phyloP scores from a whole-genome alignment of 306 rosid genomes.

The Ziziphus jujuba region DNA sequence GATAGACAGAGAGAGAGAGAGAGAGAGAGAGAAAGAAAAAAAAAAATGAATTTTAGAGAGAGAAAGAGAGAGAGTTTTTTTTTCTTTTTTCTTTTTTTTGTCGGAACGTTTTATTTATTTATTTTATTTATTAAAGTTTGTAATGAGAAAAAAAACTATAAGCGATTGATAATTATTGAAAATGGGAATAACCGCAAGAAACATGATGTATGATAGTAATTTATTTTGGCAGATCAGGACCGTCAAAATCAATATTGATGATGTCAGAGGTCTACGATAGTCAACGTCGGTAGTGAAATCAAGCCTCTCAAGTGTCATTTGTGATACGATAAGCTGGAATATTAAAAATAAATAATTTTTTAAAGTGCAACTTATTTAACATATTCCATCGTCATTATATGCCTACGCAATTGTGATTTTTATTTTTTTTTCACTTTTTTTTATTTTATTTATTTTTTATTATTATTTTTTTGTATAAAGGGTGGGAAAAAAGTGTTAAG shows the following conservation, averaged over 20 bases:
- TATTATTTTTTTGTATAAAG: not conserved
- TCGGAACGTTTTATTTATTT: not conserved
- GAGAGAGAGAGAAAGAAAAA: no score
- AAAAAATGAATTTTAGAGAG: constrained; percentile 15
- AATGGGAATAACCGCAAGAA: constrained; percentile 13
- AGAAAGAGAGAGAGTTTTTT: no score
- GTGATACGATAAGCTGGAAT: constrained; percentile 12
- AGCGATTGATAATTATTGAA: constrained; percentile 24
- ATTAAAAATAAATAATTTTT: not conserved
- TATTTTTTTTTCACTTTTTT: not conserved
- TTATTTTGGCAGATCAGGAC: constrained; percentile 4
- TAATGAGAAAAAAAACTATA: constrained; percentile 21
- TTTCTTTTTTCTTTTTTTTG: no score
- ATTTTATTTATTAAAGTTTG: constrained; percentile 12
- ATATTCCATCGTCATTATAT: constrained; percentile 19
- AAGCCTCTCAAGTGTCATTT: not conserved
- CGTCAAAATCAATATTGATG: not conserved
- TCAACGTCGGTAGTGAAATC: not conserved
- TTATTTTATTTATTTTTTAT: not conserved
- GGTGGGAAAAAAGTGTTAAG: not conserved
- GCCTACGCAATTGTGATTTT: constrained; percentile 22
- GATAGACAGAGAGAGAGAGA: not conserved
- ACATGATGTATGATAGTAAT: constrained; percentile 4
- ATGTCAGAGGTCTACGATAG: not conserved
- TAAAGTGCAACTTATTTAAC: constrained; percentile 31